These are phyloP conservation scores for Alternaria triticina DNA, from an alignment of 2,329 filamentous ascomycete species.

Conservation along the genomic window DNA sequence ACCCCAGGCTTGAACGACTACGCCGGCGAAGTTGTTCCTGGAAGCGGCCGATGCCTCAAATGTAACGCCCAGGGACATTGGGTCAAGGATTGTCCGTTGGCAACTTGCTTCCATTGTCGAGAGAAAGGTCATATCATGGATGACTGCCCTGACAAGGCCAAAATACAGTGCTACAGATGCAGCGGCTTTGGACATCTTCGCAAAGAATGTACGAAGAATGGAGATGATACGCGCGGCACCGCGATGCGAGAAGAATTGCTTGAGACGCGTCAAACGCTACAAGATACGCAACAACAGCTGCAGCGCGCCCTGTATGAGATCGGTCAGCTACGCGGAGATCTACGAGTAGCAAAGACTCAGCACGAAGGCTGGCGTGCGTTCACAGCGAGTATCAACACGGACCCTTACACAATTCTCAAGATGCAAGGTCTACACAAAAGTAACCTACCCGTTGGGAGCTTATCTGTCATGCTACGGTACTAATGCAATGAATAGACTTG, in stretches of 20 bases:
- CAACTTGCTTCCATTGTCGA: neutral
- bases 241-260: neutral
- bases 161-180: neutral
- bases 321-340: fast-evolving
- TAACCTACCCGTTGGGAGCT: no score
- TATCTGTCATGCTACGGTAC: no score
- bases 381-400: no score
- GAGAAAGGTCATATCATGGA: neutral
- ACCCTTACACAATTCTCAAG: no score
- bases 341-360: fast-evolving
- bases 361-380: neutral
- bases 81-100: neutral
- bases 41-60: neutral
- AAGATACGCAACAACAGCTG: neutral
- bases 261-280: neutral
- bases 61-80: neutral
- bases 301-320: neutral
- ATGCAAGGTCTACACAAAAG: neutral
- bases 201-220: neutral
- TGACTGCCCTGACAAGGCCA: neutral
- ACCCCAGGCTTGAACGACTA: neutral
- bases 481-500: no score
- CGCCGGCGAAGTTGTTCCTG: neutral
- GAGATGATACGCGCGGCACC: fast-evolving
- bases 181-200: neutral